Evolutionary conservation across 148 eudicot species (phyloP).

Genomic region (Camellia granthamiana): DNA sequence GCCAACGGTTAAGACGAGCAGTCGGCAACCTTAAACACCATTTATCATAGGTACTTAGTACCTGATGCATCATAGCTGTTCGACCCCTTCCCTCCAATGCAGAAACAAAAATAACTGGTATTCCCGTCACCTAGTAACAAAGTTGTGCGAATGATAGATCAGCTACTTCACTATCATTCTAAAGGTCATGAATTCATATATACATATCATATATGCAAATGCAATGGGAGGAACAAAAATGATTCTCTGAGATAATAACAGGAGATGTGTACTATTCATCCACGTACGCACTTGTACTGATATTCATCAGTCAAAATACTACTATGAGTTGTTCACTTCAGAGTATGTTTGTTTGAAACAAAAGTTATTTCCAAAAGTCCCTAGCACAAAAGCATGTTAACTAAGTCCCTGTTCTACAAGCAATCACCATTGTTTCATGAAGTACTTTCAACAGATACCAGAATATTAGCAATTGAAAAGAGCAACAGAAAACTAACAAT

Average conservation of each 20-base stretch:
- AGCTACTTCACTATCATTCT: background rate
- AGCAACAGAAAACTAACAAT: background rate
- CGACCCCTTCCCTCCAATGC: slow-evolving; percentile 87
- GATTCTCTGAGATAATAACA: background rate
- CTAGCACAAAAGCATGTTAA: too few relatives aligned
- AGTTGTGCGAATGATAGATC: slow-evolving; percentile 7
- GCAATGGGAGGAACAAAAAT: background rate
- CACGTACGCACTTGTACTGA: background rate
- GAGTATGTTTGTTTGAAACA: background rate
- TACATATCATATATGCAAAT: background rate
- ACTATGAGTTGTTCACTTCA: background rate
- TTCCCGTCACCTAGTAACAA: slow-evolving; percentile 71
- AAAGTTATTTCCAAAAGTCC: background rate
- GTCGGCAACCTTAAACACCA: slow-evolving; percentile 92
- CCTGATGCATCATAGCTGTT: slow-evolving; percentile 64
- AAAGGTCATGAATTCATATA: background rate
- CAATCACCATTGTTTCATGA: background rate
- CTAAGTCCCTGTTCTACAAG: too few relatives aligned
- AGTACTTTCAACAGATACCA: background rate
- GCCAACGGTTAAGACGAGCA: slow-evolving; percentile 94
- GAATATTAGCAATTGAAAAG: background rate
- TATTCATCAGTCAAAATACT: background rate
- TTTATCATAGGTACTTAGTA: slow-evolving; percentile 75
- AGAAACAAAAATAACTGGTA: slow-evolving; percentile 89
- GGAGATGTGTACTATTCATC: background rate